These are phyloP conservation scores for Paramarasmius palmivorus DNA, from an alignment of 1,284 basidiomycete species.

Conservation along the genomic window DNA sequence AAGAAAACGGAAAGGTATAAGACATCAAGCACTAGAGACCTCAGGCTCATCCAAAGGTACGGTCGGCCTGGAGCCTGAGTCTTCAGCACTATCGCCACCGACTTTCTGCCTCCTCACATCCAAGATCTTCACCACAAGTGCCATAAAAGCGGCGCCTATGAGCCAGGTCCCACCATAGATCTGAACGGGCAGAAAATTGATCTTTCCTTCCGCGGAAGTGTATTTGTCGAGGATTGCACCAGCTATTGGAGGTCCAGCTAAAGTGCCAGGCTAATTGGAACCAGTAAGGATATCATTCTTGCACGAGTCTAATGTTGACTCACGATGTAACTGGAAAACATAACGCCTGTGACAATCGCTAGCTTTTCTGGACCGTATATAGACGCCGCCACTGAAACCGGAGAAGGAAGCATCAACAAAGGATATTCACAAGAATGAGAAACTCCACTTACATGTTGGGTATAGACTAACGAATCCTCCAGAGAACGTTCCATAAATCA, in stretches of 20 bases:
- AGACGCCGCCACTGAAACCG: constrained; percentile 10
- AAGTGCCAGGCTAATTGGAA: constrained; percentile 41
- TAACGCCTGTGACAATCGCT: constrained; percentile 7
- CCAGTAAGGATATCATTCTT: constrained; percentile 38
- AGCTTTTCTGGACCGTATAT: constrained; percentile 7
- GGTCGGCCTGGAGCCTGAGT: too few relatives aligned
- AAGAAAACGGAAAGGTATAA: too few relatives aligned
- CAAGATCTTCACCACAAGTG: too few relatives aligned
- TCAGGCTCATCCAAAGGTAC: too few relatives aligned
- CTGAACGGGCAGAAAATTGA: background rate
- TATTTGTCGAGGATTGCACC: background rate
- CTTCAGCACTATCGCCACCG: too few relatives aligned
- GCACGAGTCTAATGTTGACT: background rate
- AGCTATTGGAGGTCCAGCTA: background rate
- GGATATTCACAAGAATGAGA: background rate
- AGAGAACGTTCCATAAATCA: constrained; percentile 9
- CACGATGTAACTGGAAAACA: constrained; percentile 13
- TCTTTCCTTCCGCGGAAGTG: background rate
- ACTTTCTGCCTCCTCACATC: too few relatives aligned
- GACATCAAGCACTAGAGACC: too few relatives aligned
- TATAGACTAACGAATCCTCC: constrained; percentile 11
- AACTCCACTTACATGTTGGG: constrained; percentile 4
- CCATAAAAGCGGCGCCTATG: background rate
- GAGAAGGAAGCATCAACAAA: too few relatives aligned
- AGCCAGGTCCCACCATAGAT: constrained; percentile 2